A percentile compares a stretch with the other conserved stretches of the same genome.
Evolutionary conservation across 2,329 filamentous ascomycete genomes (phyloP).

Genomic region (Claviceps sp.): DNA sequence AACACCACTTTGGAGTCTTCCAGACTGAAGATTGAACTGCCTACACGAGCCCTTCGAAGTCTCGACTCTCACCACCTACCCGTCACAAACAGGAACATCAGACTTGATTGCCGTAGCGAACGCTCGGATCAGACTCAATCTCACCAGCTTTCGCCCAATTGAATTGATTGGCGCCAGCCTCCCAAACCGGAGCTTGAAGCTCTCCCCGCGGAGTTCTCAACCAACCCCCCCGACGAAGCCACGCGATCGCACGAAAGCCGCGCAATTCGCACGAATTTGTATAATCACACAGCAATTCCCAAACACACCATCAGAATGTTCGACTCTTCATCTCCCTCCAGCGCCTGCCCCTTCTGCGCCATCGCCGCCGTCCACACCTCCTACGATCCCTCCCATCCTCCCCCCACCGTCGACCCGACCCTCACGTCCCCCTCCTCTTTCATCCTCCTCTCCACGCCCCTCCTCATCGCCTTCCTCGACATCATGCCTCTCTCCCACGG

Average conservation of each 20-base stretch:
- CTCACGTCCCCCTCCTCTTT: conserved; percentile 35
- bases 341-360: conserved; percentile 47
- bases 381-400: conserved; percentile 31
- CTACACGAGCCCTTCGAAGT: background rate
- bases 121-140: background rate
- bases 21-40: background rate
- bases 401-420: conserved; percentile 19
- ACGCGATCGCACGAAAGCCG: background rate
- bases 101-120: background rate
- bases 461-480: conserved; percentile 79
- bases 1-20: background rate
- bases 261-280: too few species aligned
- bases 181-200: background rate
- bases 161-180: background rate
- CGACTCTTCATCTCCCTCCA: conserved; percentile 18
- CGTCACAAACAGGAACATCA: background rate
- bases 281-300: background rate
- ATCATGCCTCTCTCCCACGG: conserved; percentile 77
- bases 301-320: conserved; percentile 11
- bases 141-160: background rate
- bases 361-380: conserved; percentile 39
- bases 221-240: background rate
- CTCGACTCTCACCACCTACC: background rate
- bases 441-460: conserved; percentile 63
- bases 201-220: background rate